These are phyloP conservation scores for Scedosporium apiospermum DNA, from an alignment of 2,329 filamentous ascomycete genomes.

Conservation along the genomic window DNA sequence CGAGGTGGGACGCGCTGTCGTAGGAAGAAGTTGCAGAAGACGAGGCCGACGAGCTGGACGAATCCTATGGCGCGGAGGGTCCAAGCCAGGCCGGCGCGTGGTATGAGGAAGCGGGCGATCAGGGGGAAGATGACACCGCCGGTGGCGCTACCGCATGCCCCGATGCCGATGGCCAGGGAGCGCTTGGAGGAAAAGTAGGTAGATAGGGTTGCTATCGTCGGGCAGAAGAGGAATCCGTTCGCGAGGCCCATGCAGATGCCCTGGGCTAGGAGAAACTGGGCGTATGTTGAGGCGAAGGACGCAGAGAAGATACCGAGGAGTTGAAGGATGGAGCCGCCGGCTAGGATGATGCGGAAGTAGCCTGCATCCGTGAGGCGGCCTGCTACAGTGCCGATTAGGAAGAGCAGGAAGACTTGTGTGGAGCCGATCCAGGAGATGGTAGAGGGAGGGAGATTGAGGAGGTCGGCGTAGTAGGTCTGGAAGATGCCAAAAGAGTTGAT, in stretches of 20 bases:
- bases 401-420: constrained; percentile 43
- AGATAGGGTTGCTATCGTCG: constrained; percentile 53
- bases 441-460: constrained; percentile 29
- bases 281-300: constrained; percentile 35
- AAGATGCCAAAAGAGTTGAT: constrained; percentile 48
- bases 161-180: constrained; percentile 51
- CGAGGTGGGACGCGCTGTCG: constrained; percentile 32
- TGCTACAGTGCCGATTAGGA: constrained; percentile 43
- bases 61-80: constrained; percentile 51
- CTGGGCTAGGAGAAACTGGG: constrained; percentile 46
- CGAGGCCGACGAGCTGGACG: constrained; percentile 37
- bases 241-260: constrained; percentile 47
- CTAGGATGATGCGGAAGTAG: constrained; percentile 35
- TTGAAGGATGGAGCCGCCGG: constrained; percentile 30
- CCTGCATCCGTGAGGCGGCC: constrained; percentile 46
- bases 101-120: constrained; percentile 13
- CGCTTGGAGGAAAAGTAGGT: constrained; percentile 54
- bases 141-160: constrained; percentile 49
- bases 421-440: constrained; percentile 46
- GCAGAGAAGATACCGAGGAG: constrained; percentile 37
- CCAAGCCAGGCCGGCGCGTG: constrained; percentile 28
- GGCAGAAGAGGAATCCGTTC: constrained; percentile 54
- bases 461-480: constrained; percentile 39
- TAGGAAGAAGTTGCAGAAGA: constrained; percentile 26
- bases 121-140: constrained; percentile 49